Base-by-base conservation (phyloP, 805 yeast genomes). In the Cyberlindnera xylosilytica region DNA sequence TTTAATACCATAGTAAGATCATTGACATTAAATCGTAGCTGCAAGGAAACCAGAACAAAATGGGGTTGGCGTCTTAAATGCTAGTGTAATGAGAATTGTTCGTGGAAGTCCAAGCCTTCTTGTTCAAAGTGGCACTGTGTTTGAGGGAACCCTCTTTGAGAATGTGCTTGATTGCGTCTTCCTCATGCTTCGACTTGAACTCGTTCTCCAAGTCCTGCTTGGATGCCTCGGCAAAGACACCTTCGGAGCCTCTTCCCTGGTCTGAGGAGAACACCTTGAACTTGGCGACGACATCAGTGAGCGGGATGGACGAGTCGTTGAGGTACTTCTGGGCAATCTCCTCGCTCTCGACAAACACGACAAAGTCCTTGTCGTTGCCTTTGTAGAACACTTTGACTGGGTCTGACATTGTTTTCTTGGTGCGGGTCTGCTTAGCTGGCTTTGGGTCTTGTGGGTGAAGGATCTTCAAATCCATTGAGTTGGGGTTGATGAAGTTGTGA, bases 161-260 rank as follows among this genome's bases (percentile, higher is more conserved):
- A 38, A 88, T 83, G 38, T 63, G 58, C 42, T 73, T 73, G 42
- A 87, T 73, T n/a, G 76, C 72, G 20, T 76, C 81, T 41, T 82
- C 87, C 3, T 61, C 38, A 3, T 30, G 55, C 31, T 65, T 68
- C 20, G 74, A 67, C 22, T 89, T 91, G 51, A 88, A 87, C 56
- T 87, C 93, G 49, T 74, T 74, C 38, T 71, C 72, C 30, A 87
- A 59, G 46, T 81, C 84, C 16, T 69, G 66, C 42, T 77, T 74
- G 7, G 91, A 82, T 2, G 91, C 95, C 54, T 77, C 81, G 39
- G 82, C 86, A 20, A 84, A 59, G 8, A 73, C 71, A 43, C 96
- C 96, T 53, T 78, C 85, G 4, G 79, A 66, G 24, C 95, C 96
- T 31, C 66, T 66, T 35, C 86, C 83, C 19, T 68, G 69, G 46